Conservation (phyloP, 306 rosid genomes). For the Arachis hypogaea region DNA sequence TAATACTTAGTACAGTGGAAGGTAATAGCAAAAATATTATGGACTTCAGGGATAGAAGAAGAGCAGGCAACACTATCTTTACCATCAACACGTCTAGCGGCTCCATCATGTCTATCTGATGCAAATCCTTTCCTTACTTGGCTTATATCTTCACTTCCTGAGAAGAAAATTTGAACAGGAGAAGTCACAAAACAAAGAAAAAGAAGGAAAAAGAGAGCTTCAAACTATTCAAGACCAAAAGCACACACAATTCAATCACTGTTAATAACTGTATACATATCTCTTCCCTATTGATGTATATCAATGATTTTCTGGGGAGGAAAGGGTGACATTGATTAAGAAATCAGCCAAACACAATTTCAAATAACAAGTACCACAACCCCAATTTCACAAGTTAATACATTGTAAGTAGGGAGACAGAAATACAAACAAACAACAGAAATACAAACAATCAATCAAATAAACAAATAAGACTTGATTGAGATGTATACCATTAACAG, state of each 20-base stretch:
- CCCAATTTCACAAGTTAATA: neutral
- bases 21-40: slow-evolving; percentile 7
- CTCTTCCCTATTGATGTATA: neutral
- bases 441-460: neutral
- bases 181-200: slow-evolving; percentile 31
- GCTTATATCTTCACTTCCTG: slow-evolving; percentile 58
- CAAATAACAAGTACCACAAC: neutral
- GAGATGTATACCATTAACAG: slow-evolving; percentile 61
- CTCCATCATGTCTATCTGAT: slow-evolving; percentile 51
- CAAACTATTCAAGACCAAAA: slow-evolving; percentile 20
- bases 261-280: neutral
- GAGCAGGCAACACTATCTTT: slow-evolving; percentile 42
- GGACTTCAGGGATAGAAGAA: neutral
- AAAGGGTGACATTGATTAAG: slow-evolving; percentile 11
- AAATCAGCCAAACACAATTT: slow-evolving; percentile 23
- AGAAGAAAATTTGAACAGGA: slow-evolving; percentile 33
- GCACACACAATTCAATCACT: slow-evolving; percentile 11
- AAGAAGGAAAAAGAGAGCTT: slow-evolving; percentile 1
- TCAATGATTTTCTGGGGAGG: neutral
- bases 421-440: neutral
- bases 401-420: neutral
- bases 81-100: slow-evolving; percentile 50
- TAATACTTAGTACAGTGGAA: slow-evolving; percentile 11
- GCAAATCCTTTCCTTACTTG: slow-evolving; percentile 47
- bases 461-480: neutral